Evolutionary conservation across 768 basidiomycete species (phyloP), one percentile per base, ranked within the genome.

Genomic region (Pleurotus platypus): DNA sequence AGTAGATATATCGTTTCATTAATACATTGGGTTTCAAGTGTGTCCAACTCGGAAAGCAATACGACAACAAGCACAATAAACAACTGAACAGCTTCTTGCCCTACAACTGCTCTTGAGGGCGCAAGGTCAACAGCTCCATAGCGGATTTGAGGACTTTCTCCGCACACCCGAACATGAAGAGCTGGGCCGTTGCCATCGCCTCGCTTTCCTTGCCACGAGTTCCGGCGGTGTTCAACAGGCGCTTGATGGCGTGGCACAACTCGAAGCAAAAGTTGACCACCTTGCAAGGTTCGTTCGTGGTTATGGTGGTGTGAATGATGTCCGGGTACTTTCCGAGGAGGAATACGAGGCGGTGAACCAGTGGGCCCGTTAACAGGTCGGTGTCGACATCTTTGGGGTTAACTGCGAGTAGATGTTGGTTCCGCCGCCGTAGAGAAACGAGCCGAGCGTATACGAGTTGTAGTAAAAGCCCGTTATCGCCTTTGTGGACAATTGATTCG

Each of bases 281-380:
- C 22, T 54, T 54, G 51, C 51, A 54, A 42, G 51, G 51, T 22
- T 54, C 37, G 22, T 54, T 37, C n/a, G 51, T 54, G 9, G 37
- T 20, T 13, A 54, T 8, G 11, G 51, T 42, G 7, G n/a, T 22
- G 6, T 20, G n/a, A 38, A 54, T 54, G 12, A 54, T 37, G 18
- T 54, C 51, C 13, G 51, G 51, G 37, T 54, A 54, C 20, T 54
- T 54, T 8, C n/a, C 51, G 20, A 54, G 27, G 22, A 54, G 37
- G 37, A 54, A 54, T 11, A 22, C 38, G 15, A 54, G 39, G 39
- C 39, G 51, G n/a, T 54, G 51, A n/a, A 54, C 39, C 8, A 39
- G 37, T n/a, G 39, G 37, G 24, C 51, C 51, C 15, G 9, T 18
- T 11, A 54, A 39, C 11, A 54, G 18, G 38, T 37, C 6, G n/a